A percentile compares a stretch with the other conserved stretches of the same genome.
phyloP scores from a whole-genome alignment of 257 asterid species.

The Eucommia ulmoides region DNA sequence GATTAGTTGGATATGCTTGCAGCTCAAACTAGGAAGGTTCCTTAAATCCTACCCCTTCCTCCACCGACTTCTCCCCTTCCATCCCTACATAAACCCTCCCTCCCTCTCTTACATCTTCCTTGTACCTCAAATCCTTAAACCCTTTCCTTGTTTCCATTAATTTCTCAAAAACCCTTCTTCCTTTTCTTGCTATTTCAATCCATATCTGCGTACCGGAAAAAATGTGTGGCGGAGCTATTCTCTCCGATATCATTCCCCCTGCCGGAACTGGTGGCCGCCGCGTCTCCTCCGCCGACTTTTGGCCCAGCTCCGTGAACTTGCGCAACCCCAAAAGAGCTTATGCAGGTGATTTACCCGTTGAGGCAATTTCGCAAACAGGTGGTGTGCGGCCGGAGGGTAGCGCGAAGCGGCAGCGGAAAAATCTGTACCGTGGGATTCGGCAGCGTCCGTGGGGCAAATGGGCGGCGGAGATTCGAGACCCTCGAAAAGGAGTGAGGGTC shows the following conservation, averaged over 20 bases:
- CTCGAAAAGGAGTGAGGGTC: constrained; percentile 81
- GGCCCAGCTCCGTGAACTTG: constrained; percentile 19
- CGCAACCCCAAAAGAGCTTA: not conserved
- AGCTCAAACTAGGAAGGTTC: no score
- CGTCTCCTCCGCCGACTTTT: constrained; percentile 24
- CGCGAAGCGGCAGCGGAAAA: constrained; percentile 53
- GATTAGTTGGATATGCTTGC: no score
- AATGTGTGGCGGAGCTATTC: constrained; percentile 88
- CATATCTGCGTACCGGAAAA: not conserved
- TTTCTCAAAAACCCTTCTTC: not conserved
- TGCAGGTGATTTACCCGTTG: not conserved
- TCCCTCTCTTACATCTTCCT: not conserved
- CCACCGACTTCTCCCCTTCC: not conserved
- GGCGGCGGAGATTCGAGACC: constrained; percentile 97
- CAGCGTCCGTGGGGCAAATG: constrained; percentile 96
- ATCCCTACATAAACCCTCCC: not conserved
- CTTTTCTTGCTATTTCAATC: not conserved
- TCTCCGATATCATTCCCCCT: constrained; percentile 41
- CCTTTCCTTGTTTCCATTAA: not conserved
- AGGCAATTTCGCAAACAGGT: constrained; percentile 20
- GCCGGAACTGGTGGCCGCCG: constrained; percentile 16
- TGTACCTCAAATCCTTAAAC: not conserved
- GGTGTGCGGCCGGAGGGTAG: constrained; percentile 13
- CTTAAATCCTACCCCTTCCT: no score
- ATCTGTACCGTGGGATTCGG: constrained; percentile 69